Evolutionary conservation across 2,329 filamentous ascomycete genomes (phyloP), one percentile per base, ranked within the genome.

Genomic region (Colletotrichum endophyticum): DNA sequence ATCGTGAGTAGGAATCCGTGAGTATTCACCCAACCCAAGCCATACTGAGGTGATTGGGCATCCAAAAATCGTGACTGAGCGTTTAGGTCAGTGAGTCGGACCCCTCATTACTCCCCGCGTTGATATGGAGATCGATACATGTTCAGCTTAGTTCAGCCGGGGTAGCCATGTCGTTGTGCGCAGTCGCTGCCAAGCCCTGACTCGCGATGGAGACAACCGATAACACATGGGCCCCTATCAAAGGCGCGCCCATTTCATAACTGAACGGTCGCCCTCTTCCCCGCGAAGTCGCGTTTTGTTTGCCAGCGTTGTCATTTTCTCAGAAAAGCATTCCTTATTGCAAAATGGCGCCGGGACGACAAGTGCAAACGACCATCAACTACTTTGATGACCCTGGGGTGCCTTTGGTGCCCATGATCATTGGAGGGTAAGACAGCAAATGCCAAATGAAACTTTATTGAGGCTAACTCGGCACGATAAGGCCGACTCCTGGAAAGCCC

Each of bases 341-440:
- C 56, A 70, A 22, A 25, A 76, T 70, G 64, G 59, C n/a, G 12
- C 57, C 62, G 19, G 73, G 73, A 66, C 32, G 73, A 34, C 70
- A 66, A 66, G 73, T 76, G 5, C 57, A 76, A 8, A 73, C 70
- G 4, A 76, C 72, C 19, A 76, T 76, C 59, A 76, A 70, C 16
- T 73, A 76, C 59, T 76, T 77, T 28, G 75, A 77, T 71, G 72
- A 77, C 11, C 75, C 75, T 8, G 75, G 75, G 8, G 63, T 75
- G 13, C 75, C 75, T 39, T 32, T 77, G 61, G 72, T 77, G n/a
- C 75, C 75, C 16, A 76, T 76, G 73, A 19, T 76, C 12, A 73
- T 76, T 27, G 73, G 73, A 64, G 73, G 73, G 73, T 76, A 59
- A 76, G 73, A 34, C 13, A 2, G 12, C 34, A 12, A 61, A 16